Evolutionary conservation across 106 monocot species (phyloP).

Genomic region (Chionographis japonica): DNA sequence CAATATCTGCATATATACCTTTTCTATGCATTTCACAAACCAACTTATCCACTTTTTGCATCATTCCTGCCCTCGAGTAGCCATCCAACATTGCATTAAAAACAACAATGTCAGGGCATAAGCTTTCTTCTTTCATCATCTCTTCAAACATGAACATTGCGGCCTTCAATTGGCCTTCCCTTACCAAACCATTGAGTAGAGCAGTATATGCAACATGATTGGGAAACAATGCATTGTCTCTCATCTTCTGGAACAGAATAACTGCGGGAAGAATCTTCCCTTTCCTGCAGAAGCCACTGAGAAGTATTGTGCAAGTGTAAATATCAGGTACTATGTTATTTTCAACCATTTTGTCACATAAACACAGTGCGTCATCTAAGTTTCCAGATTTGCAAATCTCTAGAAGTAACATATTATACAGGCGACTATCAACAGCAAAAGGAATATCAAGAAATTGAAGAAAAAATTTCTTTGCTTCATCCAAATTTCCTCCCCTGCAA

Average conservation of each 20-base stretch:
- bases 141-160: slow-evolving; percentile 67
- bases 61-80: slow-evolving; percentile 48
- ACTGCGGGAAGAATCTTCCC: slow-evolving; percentile 59
- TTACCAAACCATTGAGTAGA: slow-evolving; percentile 57
- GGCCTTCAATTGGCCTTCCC: slow-evolving; percentile 58
- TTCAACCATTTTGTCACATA: slow-evolving; percentile 61
- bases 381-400: slow-evolving; percentile 55
- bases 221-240: slow-evolving; percentile 36
- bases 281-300: slow-evolving; percentile 58
- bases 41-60: slow-evolving; percentile 37
- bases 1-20: slow-evolving; percentile 44
- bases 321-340: slow-evolving; percentile 48
- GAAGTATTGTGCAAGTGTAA: slow-evolving; percentile 64
- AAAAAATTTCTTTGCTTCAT: slow-evolving; percentile 49
- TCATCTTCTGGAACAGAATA: slow-evolving; percentile 47
- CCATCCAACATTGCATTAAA: slow-evolving; percentile 72
- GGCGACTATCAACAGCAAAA: slow-evolving; percentile 25
- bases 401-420: slow-evolving; percentile 54
- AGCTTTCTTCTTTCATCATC: slow-evolving; percentile 39
- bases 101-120: slow-evolving; percentile 33
- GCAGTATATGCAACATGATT: slow-evolving; percentile 61
- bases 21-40: slow-evolving; percentile 47
- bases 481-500: slow-evolving; percentile 46
- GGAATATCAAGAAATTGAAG: slow-evolving; percentile 27
- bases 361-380: slow-evolving; percentile 47